Evolutionary conservation across 805 yeast genomes (phyloP), one percentile per base, ranked within the genome.

Genomic region (Myxozyma neotropica): DNA sequence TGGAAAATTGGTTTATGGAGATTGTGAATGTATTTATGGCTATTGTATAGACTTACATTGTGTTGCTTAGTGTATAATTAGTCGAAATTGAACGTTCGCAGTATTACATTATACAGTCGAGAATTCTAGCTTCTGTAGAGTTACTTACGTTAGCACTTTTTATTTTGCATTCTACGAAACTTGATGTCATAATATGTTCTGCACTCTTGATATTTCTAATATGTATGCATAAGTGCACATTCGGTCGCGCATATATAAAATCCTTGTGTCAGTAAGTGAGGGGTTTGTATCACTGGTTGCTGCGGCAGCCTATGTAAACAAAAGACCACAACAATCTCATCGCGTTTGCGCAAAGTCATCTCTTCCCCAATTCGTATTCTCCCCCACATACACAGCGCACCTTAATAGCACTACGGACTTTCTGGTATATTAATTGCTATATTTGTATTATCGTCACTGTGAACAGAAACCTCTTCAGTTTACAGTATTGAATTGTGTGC

Each of bases 261-360:
- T 8, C 17, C 13, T 7, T 38, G 42, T n/a, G 6, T 13, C 13
- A 38, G 21, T 38, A 13, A 38, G n/a, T 17, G 13, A 38, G 42
- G 42, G 42, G n/a, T 6, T 38, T 15, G 42, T 38, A 15, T 17
- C 17, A 6, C 4, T 46, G 50, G 50, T 46, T 46, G 50, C 50
- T 19, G 39, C 26, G 50, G 50, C 40, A 46, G 50, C 50, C n/a
- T 10, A 46, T 29, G 50, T 46, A 46, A 46, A 46, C 50, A 46
- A 33, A 46, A 35, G 12, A 46, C 15, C 38, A 38, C 42, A 38
- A 38, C 42, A 23, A 39, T 21, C 27, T 29, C 51, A 39, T 38
- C 53, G 38, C 40, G 53, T 19, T 17, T 45, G 13, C 13, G n/a
- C 10, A 26, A 44, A 1, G 1, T 53, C 26, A 38, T 43, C 48